These are phyloP conservation scores for Phlebiopsis flavidoalba DNA, from an alignment of 768 basidiomycete genomes.

Conservation along the genomic window DNA sequence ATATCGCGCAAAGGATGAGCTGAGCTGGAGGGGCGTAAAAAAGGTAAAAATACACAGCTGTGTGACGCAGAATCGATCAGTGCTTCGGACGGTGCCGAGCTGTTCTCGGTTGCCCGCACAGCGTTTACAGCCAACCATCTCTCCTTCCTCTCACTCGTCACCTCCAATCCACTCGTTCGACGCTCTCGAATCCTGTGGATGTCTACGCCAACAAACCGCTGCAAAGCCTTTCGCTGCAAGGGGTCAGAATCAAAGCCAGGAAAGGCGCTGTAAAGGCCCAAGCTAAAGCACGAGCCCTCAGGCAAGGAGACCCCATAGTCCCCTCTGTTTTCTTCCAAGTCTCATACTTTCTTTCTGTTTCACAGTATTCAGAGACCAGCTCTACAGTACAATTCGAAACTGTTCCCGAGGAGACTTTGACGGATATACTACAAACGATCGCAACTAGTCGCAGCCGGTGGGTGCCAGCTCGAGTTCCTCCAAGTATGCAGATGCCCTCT, in stretches of 20 bases:
- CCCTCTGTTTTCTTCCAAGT: slow-evolving; percentile 1
- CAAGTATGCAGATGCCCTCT: slow-evolving; percentile 96
- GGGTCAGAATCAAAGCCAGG: slow-evolving; percentile 90
- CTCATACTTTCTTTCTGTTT: neutral
- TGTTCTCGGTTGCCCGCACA: slow-evolving; percentile 1
- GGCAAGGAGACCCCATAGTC: slow-evolving; percentile 30
- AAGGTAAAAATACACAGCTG: too few species aligned
- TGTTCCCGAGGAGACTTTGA: slow-evolving; percentile 80
- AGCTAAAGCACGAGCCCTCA: slow-evolving; percentile 88
- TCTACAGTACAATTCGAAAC: slow-evolving; percentile 88
- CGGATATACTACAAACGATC: slow-evolving; percentile 59
- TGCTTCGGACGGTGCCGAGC: slow-evolving; percentile 5
- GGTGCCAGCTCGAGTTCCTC: slow-evolving; percentile 90
- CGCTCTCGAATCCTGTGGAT: slow-evolving; percentile 60
- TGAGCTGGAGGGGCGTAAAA: too few species aligned
- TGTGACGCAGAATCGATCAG: slow-evolving; percentile 1
- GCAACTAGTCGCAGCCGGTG: slow-evolving; percentile 90
- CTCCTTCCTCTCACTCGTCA: neutral
- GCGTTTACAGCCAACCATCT: neutral
- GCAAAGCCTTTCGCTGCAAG: slow-evolving; percentile 88
- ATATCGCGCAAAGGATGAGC: too few species aligned
- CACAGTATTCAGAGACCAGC: slow-evolving; percentile 87
- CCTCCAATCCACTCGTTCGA: slow-evolving; percentile 24
- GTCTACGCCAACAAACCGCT: slow-evolving; percentile 84
- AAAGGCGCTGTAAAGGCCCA: slow-evolving; percentile 90